A percentile compares a stretch with the other conserved stretches of the same genome.
These are phyloP conservation scores for Chrysoporthe deuterocubensis DNA, from an alignment of 2,329 filamentous ascomycete genomes.

Conservation along the genomic window DNA sequence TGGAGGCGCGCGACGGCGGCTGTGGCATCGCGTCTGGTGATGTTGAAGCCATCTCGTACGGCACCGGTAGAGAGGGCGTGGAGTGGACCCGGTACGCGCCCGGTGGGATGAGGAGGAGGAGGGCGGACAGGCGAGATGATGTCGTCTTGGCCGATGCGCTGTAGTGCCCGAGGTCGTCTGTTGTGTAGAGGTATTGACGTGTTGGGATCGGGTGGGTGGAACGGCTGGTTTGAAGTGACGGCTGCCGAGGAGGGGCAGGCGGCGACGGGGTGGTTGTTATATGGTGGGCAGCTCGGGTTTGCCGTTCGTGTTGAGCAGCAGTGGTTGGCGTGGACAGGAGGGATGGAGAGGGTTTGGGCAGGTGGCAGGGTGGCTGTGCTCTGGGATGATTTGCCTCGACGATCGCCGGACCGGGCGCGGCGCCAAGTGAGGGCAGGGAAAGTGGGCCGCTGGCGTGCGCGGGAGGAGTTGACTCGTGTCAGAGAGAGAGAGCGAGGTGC, in stretches of 20 bases:
- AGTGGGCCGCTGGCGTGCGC: neutral
- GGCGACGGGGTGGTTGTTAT: constrained; percentile 2
- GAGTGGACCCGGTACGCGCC: neutral
- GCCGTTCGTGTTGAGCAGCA: constrained; percentile 1
- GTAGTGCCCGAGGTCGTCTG: neutral
- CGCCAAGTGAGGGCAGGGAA: constrained; percentile 1
- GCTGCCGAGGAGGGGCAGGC: too few species aligned
- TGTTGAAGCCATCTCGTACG: constrained; percentile 27
- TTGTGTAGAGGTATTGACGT: neutral
- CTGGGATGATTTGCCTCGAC: constrained; percentile 3
- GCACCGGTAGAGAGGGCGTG: constrained; percentile 3
- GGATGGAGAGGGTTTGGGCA: neutral
- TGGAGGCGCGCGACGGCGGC: constrained; percentile 48
- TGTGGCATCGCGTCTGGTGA: constrained; percentile 32
- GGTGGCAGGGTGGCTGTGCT: neutral
- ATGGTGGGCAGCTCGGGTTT: neutral
- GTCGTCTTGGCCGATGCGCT: neutral
- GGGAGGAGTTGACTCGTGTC: neutral
- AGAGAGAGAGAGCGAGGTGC: neutral
- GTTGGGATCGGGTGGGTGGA: neutral
- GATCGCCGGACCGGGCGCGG: neutral
- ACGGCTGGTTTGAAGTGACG: neutral
- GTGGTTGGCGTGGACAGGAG: constrained; percentile 6
- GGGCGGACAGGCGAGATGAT: neutral
- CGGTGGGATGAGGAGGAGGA: neutral